Base-by-base conservation (phyloP, 495 filamentous ascomycete genomes). In the Monascus purpureus region DNA sequence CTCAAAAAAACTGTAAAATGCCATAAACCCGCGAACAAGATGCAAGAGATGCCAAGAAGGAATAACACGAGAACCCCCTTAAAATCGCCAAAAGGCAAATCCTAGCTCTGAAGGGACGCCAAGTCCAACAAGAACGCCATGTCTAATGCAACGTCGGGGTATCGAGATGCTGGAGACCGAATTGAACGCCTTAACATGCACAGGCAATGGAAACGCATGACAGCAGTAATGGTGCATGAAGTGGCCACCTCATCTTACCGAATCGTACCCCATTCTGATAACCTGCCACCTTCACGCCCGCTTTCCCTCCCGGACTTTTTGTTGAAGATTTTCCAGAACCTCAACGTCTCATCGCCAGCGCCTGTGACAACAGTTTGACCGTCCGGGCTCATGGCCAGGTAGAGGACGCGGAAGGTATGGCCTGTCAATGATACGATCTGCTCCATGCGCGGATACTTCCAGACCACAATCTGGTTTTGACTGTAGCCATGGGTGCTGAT, bases 361-460 rank as follows among this genome's bases (percentile, higher is more conserved):
- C 90, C 90, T 1, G 90, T 97, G 8, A 97, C 90, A 17, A 97
- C 81, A 5, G 80, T 80, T 43, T 83, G 73, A 8, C 90, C 90
- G 45, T 96, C 90, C 0, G 90, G 92, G 38, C 84, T 93, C 86
- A 96, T 96, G 5, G 86, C 85, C 14, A 97, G 68, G 52, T 96
- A 97, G 3, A 97, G 67, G 4, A 97, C 90, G 31, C 90, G 74
- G 56, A 87, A 97, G 0, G 90, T 97, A 52, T 97, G 90, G 0
- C 90, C 90, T 0, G 92, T 96, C 22, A 97, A 60, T 36, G 81
- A 92, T 9, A 80, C 90, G 4, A 97, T 84, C 45, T 95, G 90
- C 24, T 81, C 82, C 92, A 97, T 96, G 46, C 75, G 81, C 1
- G 90, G 90, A 50, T 96, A 96, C 50, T 96, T 96, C 90, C 90